Evolutionary conservation across 371 early-diverging fungal genomes (phyloP).

Genomic region (Syncephalis fuscata): DNA sequence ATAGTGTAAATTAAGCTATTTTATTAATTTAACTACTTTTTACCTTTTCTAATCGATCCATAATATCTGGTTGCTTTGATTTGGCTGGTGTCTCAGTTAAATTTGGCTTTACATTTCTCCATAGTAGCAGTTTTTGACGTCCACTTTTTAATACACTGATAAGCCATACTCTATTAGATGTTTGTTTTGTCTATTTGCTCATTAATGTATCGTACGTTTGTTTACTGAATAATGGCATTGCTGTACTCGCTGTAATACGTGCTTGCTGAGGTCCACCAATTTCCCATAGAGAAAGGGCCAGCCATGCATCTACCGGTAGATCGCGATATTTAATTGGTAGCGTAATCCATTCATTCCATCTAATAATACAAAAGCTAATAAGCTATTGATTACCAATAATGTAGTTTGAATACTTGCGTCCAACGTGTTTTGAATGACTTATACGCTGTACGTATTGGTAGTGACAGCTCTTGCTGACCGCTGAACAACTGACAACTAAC

Average conservation of each 20-base stretch:
- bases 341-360: conserved; percentile 86
- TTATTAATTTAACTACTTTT: background rate
- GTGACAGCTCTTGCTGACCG: conserved; percentile 56
- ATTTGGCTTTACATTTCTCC: conserved; percentile 40
- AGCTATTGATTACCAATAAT: background rate
- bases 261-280: conserved; percentile 54
- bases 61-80: conserved; percentile 32
- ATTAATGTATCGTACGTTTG: conserved; percentile 29
- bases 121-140: conserved; percentile 56
- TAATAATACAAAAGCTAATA: conserved; percentile 4
- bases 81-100: conserved; percentile 43
- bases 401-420: conserved; percentile 14
- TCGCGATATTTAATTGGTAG: conserved; percentile 76
- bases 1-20: background rate
- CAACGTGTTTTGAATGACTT: conserved; percentile 34
- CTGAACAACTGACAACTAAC: conserved; percentile 58
- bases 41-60: conserved; percentile 78
- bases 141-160: conserved; percentile 61
- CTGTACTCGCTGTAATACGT: conserved; percentile 54
- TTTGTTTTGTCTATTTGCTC: background rate
- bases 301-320: conserved; percentile 52
- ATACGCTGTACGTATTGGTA: conserved; percentile 49
- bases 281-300: conserved; percentile 71
- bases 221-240: conserved; percentile 57
- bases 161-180: background rate